Conservation (phyloP, 768 basidiomycete genomes). For the Clathrus columnatus region DNA sequence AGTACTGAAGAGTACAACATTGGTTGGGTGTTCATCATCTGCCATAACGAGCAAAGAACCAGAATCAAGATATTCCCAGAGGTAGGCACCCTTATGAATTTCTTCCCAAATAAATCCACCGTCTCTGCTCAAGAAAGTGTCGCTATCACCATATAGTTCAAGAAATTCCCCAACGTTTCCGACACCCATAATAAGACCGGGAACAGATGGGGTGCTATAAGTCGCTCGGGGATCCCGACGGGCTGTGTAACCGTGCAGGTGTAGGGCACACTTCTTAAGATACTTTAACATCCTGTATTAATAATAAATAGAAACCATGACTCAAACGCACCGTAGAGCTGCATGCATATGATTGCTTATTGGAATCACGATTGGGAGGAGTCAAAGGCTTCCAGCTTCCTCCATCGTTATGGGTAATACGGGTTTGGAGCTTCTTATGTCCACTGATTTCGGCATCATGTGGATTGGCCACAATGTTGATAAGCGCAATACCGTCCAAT, state of each 20-base stretch:
- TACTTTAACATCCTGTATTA: background rate
- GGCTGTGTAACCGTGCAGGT: conserved; percentile 95
- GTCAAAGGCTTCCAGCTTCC: conserved; percentile 78
- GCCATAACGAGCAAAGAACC: conserved; percentile 89
- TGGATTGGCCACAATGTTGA: conserved; percentile 84
- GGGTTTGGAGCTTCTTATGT: conserved; percentile 66
- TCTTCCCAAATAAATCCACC: conserved; percentile 98
- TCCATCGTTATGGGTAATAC: conserved; percentile 98
- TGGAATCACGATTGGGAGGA: conserved; percentile 71
- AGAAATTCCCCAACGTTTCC: conserved; percentile 89
- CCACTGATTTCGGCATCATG: conserved; percentile 62
- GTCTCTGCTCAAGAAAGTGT: conserved; percentile 94
- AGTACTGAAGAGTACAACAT: conserved; percentile 81
- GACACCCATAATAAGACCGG: conserved; percentile 91
- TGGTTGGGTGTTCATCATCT: conserved; percentile 91
- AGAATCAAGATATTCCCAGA: conserved; percentile 98
- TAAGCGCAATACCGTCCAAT: conserved; percentile 88
- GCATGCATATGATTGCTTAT: conserved; percentile 65
- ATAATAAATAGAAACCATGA: conserved; percentile 2
- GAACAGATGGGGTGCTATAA: conserved; percentile 85
- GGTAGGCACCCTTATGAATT: conserved; percentile 93
- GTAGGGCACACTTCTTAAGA: conserved; percentile 68
- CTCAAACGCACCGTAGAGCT: conserved; percentile 43
- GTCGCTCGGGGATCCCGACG: conserved; percentile 85
- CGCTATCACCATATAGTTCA: conserved; percentile 73